Base-by-base conservation (phyloP, 441 rosid species). In the Croton laevigatus region DNA sequence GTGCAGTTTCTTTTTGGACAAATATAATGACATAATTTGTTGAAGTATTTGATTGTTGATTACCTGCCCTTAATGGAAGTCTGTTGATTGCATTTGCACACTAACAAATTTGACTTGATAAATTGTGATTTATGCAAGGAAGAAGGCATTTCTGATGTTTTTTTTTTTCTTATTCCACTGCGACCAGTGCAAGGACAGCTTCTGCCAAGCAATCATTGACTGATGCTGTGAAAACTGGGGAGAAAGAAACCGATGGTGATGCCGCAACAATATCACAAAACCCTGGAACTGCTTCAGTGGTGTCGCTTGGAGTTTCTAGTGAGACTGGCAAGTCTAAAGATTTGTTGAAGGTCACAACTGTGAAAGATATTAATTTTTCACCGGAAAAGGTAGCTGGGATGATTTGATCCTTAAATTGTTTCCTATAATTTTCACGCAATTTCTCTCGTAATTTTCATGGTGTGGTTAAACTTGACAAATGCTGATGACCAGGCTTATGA, bases 331-430 rank as follows among this genome's bases (percentile, higher is more conserved):
- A 81, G 64, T 65, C 85, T 71, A 73, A 75, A 20, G 75, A 74
- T 37, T 67, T 74, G 79, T 70, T 67, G 78, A 81, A 85, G 74
- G 81, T 79, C 40, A 71, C 80, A 27, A 66, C 80, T 58, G 11
- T 78, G 40, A 82, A 80, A 83, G 59, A 40, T 67, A 68, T 61
- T 63, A 85, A 82, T 61, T 46, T 68, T 46, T 59, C 80, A 23
- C 73, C 73, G 71, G 81, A 81, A 62, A 76, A 66, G 73, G 76
- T 71, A 53, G 79, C 78, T 45, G 65, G 64, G 89, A 93, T 86
- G 32, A 40, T 40, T 45, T 71, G 38, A 67, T 19, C 42, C 59
- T 65, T 59, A 66, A 62, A 67, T 34, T 63, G 22, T 66, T 59
- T 59, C 34, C 70, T 13, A 40, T 36, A 17, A 8, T 17, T 14